These are phyloP conservation scores for Oldenlandia corymbosa DNA, from an alignment of 257 asterid species.

Conservation along the genomic window DNA sequence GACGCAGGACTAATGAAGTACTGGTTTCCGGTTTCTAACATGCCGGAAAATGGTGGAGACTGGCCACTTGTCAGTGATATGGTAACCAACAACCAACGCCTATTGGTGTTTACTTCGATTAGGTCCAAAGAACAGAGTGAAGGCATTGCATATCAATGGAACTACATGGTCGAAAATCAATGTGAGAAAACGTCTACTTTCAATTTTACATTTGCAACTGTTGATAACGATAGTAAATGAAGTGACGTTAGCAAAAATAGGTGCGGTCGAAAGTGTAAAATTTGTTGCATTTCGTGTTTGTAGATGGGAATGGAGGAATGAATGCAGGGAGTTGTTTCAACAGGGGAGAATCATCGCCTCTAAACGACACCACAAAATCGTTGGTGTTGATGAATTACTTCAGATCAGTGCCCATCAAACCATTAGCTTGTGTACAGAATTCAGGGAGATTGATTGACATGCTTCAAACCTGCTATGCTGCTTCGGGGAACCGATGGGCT, in stretches of 20 bases:
- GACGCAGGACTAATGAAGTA: slow-evolving; percentile 68
- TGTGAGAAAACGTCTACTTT: slow-evolving; percentile 53
- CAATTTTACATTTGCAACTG: too few relatives aligned
- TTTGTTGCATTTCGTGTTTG: too few relatives aligned
- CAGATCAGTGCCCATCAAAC: slow-evolving; percentile 49
- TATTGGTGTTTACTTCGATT: slow-evolving; percentile 59
- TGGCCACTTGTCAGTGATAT: slow-evolving; percentile 81
- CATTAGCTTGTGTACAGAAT: slow-evolving; percentile 55
- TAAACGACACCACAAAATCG: slow-evolving; percentile 57
- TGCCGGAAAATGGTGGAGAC: slow-evolving; percentile 63
- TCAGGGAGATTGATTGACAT: slow-evolving; percentile 48
- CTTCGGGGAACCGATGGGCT: slow-evolving; percentile 71
- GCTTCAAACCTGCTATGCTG: slow-evolving; percentile 51
- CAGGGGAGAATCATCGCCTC: slow-evolving; percentile 58
- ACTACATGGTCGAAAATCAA: slow-evolving; percentile 90
- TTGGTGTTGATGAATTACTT: slow-evolving; percentile 65
- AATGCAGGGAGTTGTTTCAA: slow-evolving; percentile 53
- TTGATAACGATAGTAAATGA: too few relatives aligned
- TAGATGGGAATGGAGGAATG: slow-evolving; percentile 89
- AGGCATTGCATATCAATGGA: slow-evolving; percentile 90
- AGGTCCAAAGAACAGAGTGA: slow-evolving; percentile 57
- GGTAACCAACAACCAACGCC: slow-evolving; percentile 62
- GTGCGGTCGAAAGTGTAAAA: too few relatives aligned
- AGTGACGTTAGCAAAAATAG: too few relatives aligned
- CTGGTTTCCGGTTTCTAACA: slow-evolving; percentile 66